These are phyloP conservation scores for Nissolia schottii DNA, from an alignment of 306 rosid species.

Conservation along the genomic window DNA sequence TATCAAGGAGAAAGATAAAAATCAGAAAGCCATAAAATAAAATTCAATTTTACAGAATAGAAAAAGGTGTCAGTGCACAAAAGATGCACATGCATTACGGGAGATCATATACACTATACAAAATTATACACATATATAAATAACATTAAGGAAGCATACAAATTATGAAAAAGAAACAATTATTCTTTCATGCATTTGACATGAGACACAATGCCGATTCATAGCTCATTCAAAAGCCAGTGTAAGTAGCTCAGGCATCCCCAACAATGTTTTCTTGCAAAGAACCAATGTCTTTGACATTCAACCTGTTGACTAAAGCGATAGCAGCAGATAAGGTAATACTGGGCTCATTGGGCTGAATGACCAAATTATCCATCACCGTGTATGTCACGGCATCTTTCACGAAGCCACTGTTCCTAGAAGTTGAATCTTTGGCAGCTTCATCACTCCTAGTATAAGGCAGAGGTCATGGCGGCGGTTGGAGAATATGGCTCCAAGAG, in stretches of 20 bases:
- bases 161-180: too few relatives aligned
- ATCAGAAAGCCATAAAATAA: too few relatives aligned
- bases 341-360: conserved; percentile 39
- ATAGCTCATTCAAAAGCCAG: too few relatives aligned
- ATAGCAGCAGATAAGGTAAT: conserved; percentile 28
- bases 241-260: conserved; percentile 21
- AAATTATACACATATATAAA: too few relatives aligned
- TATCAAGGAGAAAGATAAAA: background rate
- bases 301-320: conserved; percentile 21
- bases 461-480: background rate
- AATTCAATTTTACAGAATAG: too few relatives aligned
- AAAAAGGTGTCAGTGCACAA: too few relatives aligned
- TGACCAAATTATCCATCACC: conserved; percentile 38
- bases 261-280: conserved; percentile 33
- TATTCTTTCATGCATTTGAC: too few relatives aligned
- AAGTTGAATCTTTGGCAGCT: background rate
- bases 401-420: conserved; percentile 19
- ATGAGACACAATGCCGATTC: too few relatives aligned
- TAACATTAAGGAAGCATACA: too few relatives aligned
- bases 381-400: conserved; percentile 33
- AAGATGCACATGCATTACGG: background rate
- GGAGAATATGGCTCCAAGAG: conserved; percentile 22
- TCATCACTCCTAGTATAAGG: background rate
- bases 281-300: conserved; percentile 15
- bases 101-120: background rate